These are phyloP conservation scores for Macrocybe gigantea DNA, from an alignment of 768 basidiomycete genomes.

Conservation along the genomic window DNA sequence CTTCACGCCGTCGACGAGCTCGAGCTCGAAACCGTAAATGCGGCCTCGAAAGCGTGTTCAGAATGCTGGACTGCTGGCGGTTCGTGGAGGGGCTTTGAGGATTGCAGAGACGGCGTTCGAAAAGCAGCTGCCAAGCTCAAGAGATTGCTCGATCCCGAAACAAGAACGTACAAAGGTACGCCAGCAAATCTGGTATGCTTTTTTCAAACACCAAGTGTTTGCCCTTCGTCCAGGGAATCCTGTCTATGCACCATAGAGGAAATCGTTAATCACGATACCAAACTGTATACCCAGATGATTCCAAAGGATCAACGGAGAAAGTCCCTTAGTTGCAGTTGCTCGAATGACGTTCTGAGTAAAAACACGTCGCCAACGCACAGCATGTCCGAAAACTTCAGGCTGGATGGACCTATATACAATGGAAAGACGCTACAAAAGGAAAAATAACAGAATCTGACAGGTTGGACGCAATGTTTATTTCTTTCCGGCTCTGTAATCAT, in stretches of 20 bases:
- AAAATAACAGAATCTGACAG: too few relatives aligned
- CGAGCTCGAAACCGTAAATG: slow-evolving; percentile 71
- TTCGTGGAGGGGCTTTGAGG: slow-evolving; percentile 63
- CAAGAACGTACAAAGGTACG: slow-evolving; percentile 39
- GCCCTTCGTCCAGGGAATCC: slow-evolving; percentile 22
- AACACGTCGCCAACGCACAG: too few relatives aligned
- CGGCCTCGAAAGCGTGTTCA: slow-evolving; percentile 64
- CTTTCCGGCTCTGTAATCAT: too few relatives aligned
- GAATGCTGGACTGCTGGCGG: slow-evolving; percentile 77
- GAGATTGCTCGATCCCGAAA: slow-evolving; percentile 49
- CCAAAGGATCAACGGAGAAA: too few relatives aligned
- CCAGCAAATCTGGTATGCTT: slow-evolving; percentile 1
- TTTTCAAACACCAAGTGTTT: slow-evolving; percentile 1
- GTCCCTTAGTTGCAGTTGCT: too few relatives aligned
- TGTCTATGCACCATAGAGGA: slow-evolving; percentile 30
- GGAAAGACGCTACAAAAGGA: too few relatives aligned
- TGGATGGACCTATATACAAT: too few relatives aligned
- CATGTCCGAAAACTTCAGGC: too few relatives aligned
- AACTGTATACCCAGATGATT: neutral
- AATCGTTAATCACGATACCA: neutral
- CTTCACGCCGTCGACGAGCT: slow-evolving; percentile 63
- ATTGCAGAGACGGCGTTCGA: slow-evolving; percentile 56
- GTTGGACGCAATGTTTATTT: too few relatives aligned
- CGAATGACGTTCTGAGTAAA: too few relatives aligned
- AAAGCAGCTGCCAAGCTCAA: slow-evolving; percentile 59